Base-by-base conservation (phyloP, 495 filamentous ascomycete species). In the Podospora tetraspora region DNA sequence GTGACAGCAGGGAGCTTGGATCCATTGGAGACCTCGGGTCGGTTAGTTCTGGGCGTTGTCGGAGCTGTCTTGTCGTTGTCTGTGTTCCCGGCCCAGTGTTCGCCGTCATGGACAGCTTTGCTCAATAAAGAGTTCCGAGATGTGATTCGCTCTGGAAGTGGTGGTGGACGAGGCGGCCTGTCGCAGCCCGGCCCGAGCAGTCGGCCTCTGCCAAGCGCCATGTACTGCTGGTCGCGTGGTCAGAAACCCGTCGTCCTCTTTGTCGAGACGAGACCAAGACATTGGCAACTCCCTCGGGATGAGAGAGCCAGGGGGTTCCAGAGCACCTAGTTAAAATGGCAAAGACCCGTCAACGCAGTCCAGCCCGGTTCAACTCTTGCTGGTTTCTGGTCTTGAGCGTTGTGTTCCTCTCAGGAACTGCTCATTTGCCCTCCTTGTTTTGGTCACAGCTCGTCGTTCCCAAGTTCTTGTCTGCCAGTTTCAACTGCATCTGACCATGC, bases 81-180 rank as follows among this genome's bases (percentile, higher is more conserved):
- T 13, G 52, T 56, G 24, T 29, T 30, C 16, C 23, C 21, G 57
- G 23, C n/a, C 52, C 11, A 16, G 30, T 34, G 19, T 27, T 66
- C 19, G 63, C 24, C 52, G 64, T 37, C 52, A 34, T 59, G 52
- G 9, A 59, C 43, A 9, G n/a, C 29, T 56, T 25, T 32, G 27
- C 34, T 7, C 3, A 24, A 58, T 11, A 11, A 10, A 25, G 25
- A 58, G n/a, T 6, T 25, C 64, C 12, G 25, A 22, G 7, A 12
- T 58, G 43, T 66, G 64, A 66, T 66, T 66, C 56, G 64, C 43
- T 29, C 21, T n/a, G 23, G 27, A 64, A 21, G 11, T 7, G 62
- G 62, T 16, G 37, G 23, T 56, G 37, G 37, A 24, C n/a, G 21
- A 56, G 12, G 62, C 37, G 62, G 37, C 27, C 25, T 66, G 64